Base-by-base conservation (phyloP, 1,139 yeast genomes). In the Citeromyces hawaiiensis region DNA sequence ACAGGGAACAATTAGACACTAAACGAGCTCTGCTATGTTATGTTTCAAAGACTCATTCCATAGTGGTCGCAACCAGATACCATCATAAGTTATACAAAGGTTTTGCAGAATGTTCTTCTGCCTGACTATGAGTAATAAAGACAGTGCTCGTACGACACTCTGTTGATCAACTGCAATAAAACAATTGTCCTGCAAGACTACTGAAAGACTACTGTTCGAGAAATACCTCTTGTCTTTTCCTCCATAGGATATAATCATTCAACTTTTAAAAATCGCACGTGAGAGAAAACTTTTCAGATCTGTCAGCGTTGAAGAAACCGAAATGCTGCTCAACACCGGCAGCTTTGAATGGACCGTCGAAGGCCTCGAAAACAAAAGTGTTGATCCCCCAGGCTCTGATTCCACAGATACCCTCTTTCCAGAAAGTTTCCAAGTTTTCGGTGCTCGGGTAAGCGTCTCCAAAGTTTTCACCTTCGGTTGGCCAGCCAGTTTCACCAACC, bases 401-500 rank as follows among this genome's bases (percentile, higher is more conserved):
- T 46, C 87, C 94, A 66, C 96, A 87, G 52, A 88, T 68, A 48
- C 85, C 94, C 53, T 83, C 73, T 60, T 78, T 74, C 94, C 94
- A 91, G 75, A 70, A 87, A 52, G 62, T 60, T 56, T 70, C 67
- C 45, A 97, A 96, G 55, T 85, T 86, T 38, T 59, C 68, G 43
- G 76, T 70, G 52, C 78, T 60, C 52, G 97, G 96, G 38, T 62
- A 56, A 42, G 91, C 62, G 47, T 54, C 41, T 56, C 76, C 83
- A 53, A 64, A 87, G 58, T 68, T 63, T 47, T 86, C 76, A 60
- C 98, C 98, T 10, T 70, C 77, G 36, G 95, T 75, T 57, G 97
- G 95, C 96, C 96, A 88, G 52, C 97, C 98, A 49, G 97, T 91
- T 70, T 91, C 97, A 59, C 97, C 97, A 54, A 88, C 91, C 87